Percentiles rank a stretch among this genome's conserved stretches.
Conservation (phyloP, 2,329 filamentous ascomycete species). For the Colletotrichum lentis region DNA sequence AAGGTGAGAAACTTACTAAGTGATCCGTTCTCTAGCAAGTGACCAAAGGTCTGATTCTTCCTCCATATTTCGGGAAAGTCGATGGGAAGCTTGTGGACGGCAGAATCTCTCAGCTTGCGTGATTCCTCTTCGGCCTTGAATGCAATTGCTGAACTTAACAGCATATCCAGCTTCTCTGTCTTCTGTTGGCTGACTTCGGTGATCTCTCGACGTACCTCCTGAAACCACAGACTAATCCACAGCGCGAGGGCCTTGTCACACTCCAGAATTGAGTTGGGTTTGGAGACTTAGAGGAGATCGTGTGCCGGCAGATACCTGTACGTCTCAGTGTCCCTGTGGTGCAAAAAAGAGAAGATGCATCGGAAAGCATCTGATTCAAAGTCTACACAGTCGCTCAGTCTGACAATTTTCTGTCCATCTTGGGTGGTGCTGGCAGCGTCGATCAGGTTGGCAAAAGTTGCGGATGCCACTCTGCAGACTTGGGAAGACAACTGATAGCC, state of each 20-base stretch:
- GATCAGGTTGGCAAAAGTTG: background rate
- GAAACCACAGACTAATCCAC: conserved; percentile 7
- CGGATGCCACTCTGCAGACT: background rate
- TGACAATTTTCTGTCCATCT: background rate
- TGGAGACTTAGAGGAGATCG: background rate
- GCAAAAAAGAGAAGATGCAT: conserved; percentile 22
- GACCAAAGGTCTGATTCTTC: background rate
- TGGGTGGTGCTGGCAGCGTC: background rate
- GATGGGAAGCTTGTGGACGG: background rate
- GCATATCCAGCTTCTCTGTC: background rate
- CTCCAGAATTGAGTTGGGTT: background rate
- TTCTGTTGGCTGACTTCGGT: background rate
- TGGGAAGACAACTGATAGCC: conserved; percentile 8
- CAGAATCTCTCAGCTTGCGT: background rate
- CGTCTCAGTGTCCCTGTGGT: conserved; percentile 8
- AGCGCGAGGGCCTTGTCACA: conserved; percentile 13
- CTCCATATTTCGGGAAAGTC: background rate
- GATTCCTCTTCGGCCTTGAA: conserved; percentile 10
- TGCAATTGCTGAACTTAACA: background rate
- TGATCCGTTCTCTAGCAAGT: background rate
- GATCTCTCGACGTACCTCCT: background rate
- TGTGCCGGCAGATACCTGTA: background rate
- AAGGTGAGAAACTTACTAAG: background rate
- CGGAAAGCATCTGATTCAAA: background rate
- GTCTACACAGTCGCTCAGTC: background rate